Evolutionary conservation across 495 filamentous ascomycete genomes (phyloP).

Genomic region (Lineolata rhizophorae): DNA sequence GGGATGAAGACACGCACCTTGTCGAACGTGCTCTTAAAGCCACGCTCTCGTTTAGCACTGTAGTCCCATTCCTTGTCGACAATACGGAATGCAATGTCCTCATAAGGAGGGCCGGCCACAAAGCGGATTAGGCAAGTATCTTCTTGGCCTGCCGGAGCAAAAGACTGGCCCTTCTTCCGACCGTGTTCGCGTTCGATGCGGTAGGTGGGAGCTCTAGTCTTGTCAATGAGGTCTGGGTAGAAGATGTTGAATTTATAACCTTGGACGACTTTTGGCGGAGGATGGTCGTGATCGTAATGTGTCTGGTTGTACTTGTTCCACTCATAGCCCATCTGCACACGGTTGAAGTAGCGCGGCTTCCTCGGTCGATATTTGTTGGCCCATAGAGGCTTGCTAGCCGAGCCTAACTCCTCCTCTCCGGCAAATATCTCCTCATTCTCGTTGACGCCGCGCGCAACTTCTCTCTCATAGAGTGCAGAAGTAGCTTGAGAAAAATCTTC

Average conservation of each 20-base stretch:
- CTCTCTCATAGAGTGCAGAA: constrained; percentile 76
- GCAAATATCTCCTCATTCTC: constrained; percentile 96
- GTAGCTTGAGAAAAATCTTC: constrained; percentile 86
- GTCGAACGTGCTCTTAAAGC: constrained; percentile 92
- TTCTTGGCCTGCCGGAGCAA: constrained; percentile 88
- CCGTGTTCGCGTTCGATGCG: constrained; percentile 84
- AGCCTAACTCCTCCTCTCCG: constrained; percentile 59
- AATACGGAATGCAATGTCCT: constrained; percentile 92
- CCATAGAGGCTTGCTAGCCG: constrained; percentile 51
- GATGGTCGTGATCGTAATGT: constrained; percentile 97
- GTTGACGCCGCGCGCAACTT: constrained; percentile 74
- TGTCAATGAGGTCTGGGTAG: constrained; percentile 96
- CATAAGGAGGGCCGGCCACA: constrained; percentile 86
- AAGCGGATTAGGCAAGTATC: constrained; percentile 95
- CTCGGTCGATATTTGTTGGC: constrained; percentile 74
- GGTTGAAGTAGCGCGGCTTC: constrained; percentile 93
- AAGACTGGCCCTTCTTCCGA: constrained; percentile 71
- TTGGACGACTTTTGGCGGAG: constrained; percentile 92
- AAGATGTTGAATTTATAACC: constrained; percentile 99
- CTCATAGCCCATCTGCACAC: constrained; percentile 97
- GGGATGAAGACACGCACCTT: constrained; percentile 40
- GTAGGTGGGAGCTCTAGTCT: constrained; percentile 81
- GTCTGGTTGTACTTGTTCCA: constrained; percentile 99
- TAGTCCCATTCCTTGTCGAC: constrained; percentile 99
- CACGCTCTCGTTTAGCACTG: constrained; percentile 81